Conservation (phyloP, 2,329 filamentous ascomycete species). For the Aspergillus chevalieri region DNA sequence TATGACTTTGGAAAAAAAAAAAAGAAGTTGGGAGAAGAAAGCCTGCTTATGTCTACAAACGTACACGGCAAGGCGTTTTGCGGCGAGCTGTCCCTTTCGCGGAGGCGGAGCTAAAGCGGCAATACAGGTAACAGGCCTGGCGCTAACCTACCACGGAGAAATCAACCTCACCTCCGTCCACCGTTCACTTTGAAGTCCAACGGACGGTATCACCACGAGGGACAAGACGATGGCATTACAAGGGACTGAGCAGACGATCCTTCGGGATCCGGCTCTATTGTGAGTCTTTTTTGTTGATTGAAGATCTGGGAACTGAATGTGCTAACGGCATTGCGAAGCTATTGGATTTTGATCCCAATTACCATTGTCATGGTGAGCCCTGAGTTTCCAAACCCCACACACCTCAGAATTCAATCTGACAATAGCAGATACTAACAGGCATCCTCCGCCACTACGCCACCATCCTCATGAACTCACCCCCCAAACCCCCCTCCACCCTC, state of each 20-base stretch:
- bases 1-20: neutral
- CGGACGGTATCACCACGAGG: neutral
- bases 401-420: neutral
- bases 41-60: neutral
- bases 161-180: neutral
- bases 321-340: conserved; percentile 51
- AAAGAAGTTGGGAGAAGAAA: neutral
- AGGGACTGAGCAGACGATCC: conserved; percentile 85
- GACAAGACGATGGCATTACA: conserved; percentile 63
- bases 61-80: conserved; percentile 15
- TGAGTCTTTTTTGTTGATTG: conserved; percentile 43
- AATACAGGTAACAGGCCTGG: conserved; percentile 1
- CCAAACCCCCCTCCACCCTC: conserved; percentile 67
- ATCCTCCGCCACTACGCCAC: conserved; percentile 94
- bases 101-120: conserved; percentile 19
- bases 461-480: conserved; percentile 76
- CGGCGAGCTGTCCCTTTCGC: conserved; percentile 32
- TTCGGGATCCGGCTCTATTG: conserved; percentile 97
- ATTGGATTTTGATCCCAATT: conserved; percentile 98
- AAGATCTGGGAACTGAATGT: conserved; percentile 4
- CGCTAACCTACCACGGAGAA: neutral
- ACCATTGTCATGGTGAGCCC: conserved; percentile 81
- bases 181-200: neutral
- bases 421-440: conserved; percentile 71
- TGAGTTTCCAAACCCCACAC: neutral